A percentile compares a stretch with the other conserved stretches of the same genome.
Conservation (phyloP, 2,329 filamentous ascomycete genomes). For the Aureobasidium vineae region DNA sequence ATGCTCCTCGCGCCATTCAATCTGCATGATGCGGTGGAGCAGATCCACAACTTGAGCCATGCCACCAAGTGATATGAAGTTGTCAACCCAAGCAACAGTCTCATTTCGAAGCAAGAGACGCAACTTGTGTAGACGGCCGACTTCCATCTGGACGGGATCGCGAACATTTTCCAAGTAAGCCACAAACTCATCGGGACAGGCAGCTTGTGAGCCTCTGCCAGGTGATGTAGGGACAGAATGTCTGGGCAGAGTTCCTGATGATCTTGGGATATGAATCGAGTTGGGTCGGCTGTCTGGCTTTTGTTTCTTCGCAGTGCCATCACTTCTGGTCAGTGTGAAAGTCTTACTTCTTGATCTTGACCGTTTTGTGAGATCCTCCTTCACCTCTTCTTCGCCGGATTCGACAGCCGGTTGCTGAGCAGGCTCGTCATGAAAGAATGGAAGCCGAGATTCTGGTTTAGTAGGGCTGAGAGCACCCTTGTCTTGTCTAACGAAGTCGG, state of each 20-base stretch:
- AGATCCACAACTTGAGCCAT: slow-evolving; percentile 89
- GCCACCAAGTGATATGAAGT: slow-evolving; percentile 83
- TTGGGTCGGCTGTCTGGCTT: slow-evolving; percentile 59
- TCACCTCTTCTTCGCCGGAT: slow-evolving; percentile 26
- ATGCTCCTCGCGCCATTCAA: slow-evolving; percentile 98
- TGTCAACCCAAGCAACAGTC: slow-evolving; percentile 91
- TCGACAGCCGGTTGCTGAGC: not conserved
- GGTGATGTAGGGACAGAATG: slow-evolving; percentile 31
- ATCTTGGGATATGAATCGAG: slow-evolving; percentile 63
- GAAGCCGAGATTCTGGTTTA: slow-evolving; percentile 24
- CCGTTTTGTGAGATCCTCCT: slow-evolving; percentile 36
- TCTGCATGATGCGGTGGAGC: slow-evolving; percentile 85
- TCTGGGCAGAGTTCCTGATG: slow-evolving; percentile 31
- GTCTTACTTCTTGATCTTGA: slow-evolving; percentile 65
- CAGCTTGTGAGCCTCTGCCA: slow-evolving; percentile 61
- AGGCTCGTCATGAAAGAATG: slow-evolving; percentile 23
- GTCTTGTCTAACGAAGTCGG: slow-evolving; percentile 90
- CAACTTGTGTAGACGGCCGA: slow-evolving; percentile 94
- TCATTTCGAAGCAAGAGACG: slow-evolving; percentile 87
- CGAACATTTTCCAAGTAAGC: slow-evolving; percentile 76
- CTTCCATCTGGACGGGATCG: slow-evolving; percentile 79
- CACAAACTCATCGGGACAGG: slow-evolving; percentile 80
- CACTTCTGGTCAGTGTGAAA: slow-evolving; percentile 73
- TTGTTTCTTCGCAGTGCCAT: slow-evolving; percentile 70
- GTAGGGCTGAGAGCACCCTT: slow-evolving; percentile 45